A percentile compares a stretch with the other conserved stretches of the same genome.
Evolutionary conservation across 2,329 filamentous ascomycete genomes (phyloP).

Genomic region (Aspergillus sp.): DNA sequence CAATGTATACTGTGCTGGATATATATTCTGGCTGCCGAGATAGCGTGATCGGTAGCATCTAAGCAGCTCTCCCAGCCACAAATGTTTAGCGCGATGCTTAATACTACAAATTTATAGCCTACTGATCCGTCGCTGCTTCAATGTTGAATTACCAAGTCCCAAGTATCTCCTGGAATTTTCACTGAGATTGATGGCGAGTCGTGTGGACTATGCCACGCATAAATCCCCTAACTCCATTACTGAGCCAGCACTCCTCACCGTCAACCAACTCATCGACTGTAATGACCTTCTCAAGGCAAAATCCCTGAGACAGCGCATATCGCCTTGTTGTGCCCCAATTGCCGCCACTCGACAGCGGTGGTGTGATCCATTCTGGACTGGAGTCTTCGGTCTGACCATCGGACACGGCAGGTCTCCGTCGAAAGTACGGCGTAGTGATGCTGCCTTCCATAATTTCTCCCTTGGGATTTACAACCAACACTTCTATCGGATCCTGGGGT

Average conservation of each 20-base stretch:
- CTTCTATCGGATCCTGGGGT: conserved; percentile 54
- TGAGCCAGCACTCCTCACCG: conserved; percentile 81
- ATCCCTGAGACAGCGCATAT: conserved; percentile 68
- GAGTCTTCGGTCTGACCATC: not conserved
- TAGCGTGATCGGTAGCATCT: too few relatives aligned
- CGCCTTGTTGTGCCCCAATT: conserved; percentile 77
- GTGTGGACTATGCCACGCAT: conserved; percentile 33
- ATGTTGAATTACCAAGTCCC: not conserved
- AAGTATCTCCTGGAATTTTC: too few relatives aligned
- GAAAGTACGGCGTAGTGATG: conserved; percentile 76
- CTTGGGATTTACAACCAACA: conserved; percentile 65
- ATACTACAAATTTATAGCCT: too few relatives aligned
- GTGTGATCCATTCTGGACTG: conserved; percentile 70
- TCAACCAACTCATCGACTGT: conserved; percentile 56
- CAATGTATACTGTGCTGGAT: too few relatives aligned
- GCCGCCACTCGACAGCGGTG: conserved; percentile 69
- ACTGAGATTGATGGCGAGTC: too few relatives aligned
- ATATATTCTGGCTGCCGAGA: too few relatives aligned
- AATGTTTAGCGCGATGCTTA: too few relatives aligned
- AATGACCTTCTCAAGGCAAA: conserved; percentile 65
- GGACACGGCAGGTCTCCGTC: conserved; percentile 24
- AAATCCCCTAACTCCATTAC: conserved; percentile 82
- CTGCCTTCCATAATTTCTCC: conserved; percentile 79
- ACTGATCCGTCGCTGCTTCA: too few relatives aligned
- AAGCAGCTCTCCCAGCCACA: too few relatives aligned